Percentiles rank a stretch among this genome's conserved stretches.
phyloP scores from a whole-genome alignment of 371 early-diverging fungal genomes.

The Encephalitozoon intestinalis region DNA sequence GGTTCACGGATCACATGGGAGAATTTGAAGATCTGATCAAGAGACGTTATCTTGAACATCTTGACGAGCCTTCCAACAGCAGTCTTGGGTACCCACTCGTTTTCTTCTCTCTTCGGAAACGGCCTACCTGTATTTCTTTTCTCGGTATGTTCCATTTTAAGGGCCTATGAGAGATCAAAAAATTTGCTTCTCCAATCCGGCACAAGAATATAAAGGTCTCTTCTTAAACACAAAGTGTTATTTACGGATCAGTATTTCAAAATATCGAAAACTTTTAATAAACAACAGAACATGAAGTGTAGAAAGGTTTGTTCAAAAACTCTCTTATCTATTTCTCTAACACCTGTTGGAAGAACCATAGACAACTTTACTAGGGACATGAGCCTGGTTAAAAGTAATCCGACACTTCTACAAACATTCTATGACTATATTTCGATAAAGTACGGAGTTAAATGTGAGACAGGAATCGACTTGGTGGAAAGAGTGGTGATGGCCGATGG shows the following conservation, averaged over 20 bases:
- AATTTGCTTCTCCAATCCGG: not conserved
- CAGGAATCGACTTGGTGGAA: conserved; percentile 33
- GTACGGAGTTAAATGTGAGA: conserved; percentile 32
- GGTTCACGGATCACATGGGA: conserved; percentile 96
- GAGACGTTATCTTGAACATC: conserved; percentile 62
- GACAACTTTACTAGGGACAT: conserved; percentile 13
- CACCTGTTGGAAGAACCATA: conserved; percentile 18
- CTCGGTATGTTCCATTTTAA: conserved; percentile 26
- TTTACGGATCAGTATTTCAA: not conserved
- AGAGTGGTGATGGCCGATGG: not conserved
- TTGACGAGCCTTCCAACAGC: conserved; percentile 61
- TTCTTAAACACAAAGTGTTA: not conserved
- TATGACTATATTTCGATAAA: conserved; percentile 31
- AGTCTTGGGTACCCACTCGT: conserved; percentile 61
- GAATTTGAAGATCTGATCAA: conserved; percentile 88
- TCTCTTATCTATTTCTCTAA: not conserved
- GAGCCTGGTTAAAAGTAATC: not conserved
- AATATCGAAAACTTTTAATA: not conserved
- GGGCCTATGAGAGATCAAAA: not conserved
- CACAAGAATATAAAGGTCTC: not conserved
- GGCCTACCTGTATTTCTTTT: conserved; percentile 3
- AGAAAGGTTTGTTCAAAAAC: not conserved
- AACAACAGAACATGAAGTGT: not conserved
- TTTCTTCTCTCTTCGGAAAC: conserved; percentile 34
- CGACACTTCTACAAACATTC: conserved; percentile 5